These are phyloP conservation scores for Cystobasidium onofrii DNA, from an alignment of 768 basidiomycete genomes.

Conservation along the genomic window DNA sequence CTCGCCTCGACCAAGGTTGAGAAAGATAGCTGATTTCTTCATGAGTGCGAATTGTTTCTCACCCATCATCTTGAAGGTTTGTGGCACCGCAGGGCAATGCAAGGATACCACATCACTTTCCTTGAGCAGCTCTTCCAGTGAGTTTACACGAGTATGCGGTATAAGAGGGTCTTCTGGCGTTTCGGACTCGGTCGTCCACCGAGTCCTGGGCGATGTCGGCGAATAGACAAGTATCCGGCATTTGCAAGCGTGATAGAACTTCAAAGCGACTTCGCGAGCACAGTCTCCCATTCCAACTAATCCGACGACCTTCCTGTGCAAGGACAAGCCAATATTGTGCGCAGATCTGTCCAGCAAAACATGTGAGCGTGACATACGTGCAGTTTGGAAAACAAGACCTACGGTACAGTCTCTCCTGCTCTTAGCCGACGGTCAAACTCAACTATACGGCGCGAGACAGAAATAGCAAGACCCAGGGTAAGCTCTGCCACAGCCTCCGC, in stretches of 20 bases:
- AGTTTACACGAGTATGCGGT: constrained; percentile 54
- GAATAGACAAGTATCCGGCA: constrained; percentile 25
- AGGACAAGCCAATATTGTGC: constrained; percentile 28
- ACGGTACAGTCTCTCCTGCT: constrained; percentile 16
- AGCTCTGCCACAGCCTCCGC: constrained; percentile 29
- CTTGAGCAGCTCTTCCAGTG: constrained; percentile 54
- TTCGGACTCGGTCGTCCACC: constrained; percentile 4
- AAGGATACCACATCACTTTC: constrained; percentile 58
- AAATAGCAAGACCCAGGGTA: constrained; percentile 5
- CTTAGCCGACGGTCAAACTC: constrained; percentile 17
- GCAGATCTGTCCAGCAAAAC: constrained; percentile 3
- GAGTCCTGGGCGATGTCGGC: constrained; percentile 1
- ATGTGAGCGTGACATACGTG: too few relatives aligned
- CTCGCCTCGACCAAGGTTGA: constrained; percentile 63
- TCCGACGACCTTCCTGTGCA: constrained; percentile 56
- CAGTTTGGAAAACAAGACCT: too few relatives aligned
- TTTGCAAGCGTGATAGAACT: constrained; percentile 19
- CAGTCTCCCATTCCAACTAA: constrained; percentile 58
- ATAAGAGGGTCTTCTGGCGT: constrained; percentile 57
- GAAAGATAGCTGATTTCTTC: constrained; percentile 56
- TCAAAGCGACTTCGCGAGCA: constrained; percentile 53
- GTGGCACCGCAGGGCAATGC: constrained; percentile 55
- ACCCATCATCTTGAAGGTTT: constrained; percentile 52
- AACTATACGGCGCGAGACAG: constrained; percentile 7
- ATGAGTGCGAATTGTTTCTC: constrained; percentile 52